Evolutionary conservation across 805 yeast species (phyloP).

Genomic region (Metschnikowia hibisci): DNA sequence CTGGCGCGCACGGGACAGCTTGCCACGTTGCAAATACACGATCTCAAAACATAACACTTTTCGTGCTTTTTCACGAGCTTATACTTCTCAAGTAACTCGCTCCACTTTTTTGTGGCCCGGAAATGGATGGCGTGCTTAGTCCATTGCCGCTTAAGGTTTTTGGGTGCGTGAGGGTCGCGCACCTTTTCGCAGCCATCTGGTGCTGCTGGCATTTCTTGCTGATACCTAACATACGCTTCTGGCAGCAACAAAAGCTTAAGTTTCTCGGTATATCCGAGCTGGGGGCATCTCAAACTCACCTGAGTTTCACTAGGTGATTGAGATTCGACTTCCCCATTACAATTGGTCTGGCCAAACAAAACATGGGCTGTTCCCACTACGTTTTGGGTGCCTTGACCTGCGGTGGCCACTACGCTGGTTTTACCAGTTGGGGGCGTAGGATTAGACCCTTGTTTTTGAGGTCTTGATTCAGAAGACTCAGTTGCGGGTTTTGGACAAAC

Average conservation of each 20-base stretch:
- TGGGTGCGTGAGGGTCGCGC: background rate
- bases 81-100: background rate
- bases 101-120: constrained; percentile 1
- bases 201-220: background rate
- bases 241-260: background rate
- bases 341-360: too few species aligned
- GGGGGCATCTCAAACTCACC: background rate
- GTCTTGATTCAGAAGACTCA: too few species aligned
- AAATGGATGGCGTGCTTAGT: background rate
- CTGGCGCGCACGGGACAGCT: background rate
- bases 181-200: constrained; percentile 2
- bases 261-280: background rate
- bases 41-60: background rate
- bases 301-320: background rate
- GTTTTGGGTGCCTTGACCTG: too few species aligned
- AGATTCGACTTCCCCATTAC: too few species aligned
- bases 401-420: too few species aligned
- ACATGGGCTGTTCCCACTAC: too few species aligned
- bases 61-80: background rate
- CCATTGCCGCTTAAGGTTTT: background rate
- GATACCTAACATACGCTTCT: background rate
- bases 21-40: background rate
- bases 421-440: too few species aligned
- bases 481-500: too few species aligned
- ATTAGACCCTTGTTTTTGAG: too few species aligned